Evolutionary conservation across 1,284 basidiomycete genomes (phyloP).

Genomic region (Pyrrhoderma lamaoense): DNA sequence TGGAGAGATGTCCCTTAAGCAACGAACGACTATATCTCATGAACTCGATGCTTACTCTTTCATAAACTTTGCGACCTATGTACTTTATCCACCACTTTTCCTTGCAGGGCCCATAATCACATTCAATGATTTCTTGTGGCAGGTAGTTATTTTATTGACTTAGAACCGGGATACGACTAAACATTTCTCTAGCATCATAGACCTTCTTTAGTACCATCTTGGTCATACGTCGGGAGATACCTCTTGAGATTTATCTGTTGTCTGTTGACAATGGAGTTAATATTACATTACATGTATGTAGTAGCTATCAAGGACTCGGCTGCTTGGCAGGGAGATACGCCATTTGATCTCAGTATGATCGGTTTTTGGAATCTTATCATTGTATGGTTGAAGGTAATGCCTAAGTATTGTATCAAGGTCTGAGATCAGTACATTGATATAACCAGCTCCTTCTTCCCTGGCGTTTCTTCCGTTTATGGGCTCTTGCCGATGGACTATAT

Average conservation of each 20-base stretch:
- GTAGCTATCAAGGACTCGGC: constrained; percentile 91
- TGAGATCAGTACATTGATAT: background rate
- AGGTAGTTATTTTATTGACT: constrained; percentile 55
- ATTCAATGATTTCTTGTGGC: constrained; percentile 92
- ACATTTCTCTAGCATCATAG: constrained; percentile 40
- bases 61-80: constrained; percentile 64
- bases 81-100: constrained; percentile 88
- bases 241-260: constrained; percentile 65
- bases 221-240: constrained; percentile 37
- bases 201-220: constrained; percentile 36
- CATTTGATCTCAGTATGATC: constrained; percentile 84
- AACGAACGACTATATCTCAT: constrained; percentile 45
- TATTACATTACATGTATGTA: constrained; percentile 94
- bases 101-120: constrained; percentile 96
- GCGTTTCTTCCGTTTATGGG: constrained; percentile 97
- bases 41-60: constrained; percentile 46
- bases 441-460: constrained; percentile 87
- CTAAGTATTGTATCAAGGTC: background rate
- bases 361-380: constrained; percentile 97
- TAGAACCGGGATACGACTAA: no score
- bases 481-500: constrained; percentile 83
- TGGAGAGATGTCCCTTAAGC: constrained; percentile 43
- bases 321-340: constrained; percentile 68
- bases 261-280: constrained; percentile 82
- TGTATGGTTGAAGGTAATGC: constrained; percentile 88